Percentiles rank a stretch among this genome's conserved stretches.
These are phyloP conservation scores for Austroboletus festivus DNA, from an alignment of 768 basidiomycete species.

Conservation along the genomic window DNA sequence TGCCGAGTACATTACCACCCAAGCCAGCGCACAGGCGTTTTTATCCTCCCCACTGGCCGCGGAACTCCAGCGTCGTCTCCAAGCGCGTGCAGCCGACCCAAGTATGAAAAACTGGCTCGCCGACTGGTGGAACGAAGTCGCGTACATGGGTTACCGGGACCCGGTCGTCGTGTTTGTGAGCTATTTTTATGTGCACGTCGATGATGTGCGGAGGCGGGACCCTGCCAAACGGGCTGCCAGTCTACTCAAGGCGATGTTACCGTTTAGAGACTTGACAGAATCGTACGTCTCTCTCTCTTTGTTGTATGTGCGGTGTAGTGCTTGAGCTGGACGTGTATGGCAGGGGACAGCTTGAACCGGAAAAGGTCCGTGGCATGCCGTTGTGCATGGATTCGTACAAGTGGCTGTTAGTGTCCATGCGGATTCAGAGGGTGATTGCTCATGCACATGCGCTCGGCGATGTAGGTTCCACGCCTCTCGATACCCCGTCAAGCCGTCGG, in stretches of 20 bases:
- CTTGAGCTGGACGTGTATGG: not conserved
- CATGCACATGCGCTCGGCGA: not conserved
- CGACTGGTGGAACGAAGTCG: conserved; percentile 97
- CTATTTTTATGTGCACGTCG: conserved; percentile 91
- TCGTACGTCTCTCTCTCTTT: conserved; percentile 42
- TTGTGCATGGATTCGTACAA: conserved; percentile 94
- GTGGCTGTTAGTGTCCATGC: conserved; percentile 79
- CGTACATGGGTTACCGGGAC: conserved; percentile 86
- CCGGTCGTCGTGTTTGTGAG: conserved; percentile 89
- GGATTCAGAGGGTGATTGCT: too few species aligned
- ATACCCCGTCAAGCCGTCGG: conserved; percentile 78
- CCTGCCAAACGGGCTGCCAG: conserved; percentile 76
- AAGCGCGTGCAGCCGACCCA: conserved; percentile 65
- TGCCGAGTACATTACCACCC: conserved; percentile 57
- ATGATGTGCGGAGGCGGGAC: conserved; percentile 51
- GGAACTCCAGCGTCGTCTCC: conserved; percentile 74
- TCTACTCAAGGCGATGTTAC: conserved; percentile 79
- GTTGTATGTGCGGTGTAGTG: not conserved
- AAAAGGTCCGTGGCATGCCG: conserved; percentile 73
- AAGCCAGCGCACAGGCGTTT: conserved; percentile 62
- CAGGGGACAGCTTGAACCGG: conserved; percentile 81
- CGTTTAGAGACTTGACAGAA: conserved; percentile 82
- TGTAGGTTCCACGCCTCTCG: conserved; percentile 87
- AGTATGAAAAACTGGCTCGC: conserved; percentile 77
- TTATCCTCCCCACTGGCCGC: conserved; percentile 62